These are phyloP conservation scores for Aspergillus pseudoglaucus DNA, from an alignment of 2,329 filamentous ascomycete species.

Conservation along the genomic window DNA sequence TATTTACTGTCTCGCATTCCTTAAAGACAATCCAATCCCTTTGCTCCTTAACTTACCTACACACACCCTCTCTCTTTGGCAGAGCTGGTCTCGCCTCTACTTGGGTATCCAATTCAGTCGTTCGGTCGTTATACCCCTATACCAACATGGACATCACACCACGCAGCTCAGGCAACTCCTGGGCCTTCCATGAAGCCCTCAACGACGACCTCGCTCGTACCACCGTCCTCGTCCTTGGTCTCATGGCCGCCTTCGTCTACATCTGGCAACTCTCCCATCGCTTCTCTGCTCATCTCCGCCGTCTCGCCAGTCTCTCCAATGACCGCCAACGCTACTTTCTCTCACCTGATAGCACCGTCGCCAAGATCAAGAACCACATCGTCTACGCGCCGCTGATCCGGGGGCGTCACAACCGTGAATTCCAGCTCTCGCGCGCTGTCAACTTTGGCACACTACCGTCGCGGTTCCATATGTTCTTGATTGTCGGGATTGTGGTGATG, in stretches of 20 bases:
- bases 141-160: too few relatives aligned
- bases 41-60: too few relatives aligned
- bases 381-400: slow-evolving; percentile 42
- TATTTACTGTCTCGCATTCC: too few relatives aligned
- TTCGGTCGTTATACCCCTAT: too few relatives aligned
- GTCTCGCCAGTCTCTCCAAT: slow-evolving; percentile 68
- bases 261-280: slow-evolving; percentile 60
- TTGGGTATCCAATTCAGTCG: too few relatives aligned
- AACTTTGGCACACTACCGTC: slow-evolving; percentile 43
- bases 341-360: slow-evolving; percentile 50
- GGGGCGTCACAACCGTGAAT: slow-evolving; percentile 39
- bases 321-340: slow-evolving; percentile 75
- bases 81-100: too few relatives aligned
- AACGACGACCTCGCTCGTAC: slow-evolving; percentile 56
- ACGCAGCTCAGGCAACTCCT: neutral
- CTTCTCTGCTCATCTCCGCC: slow-evolving; percentile 62
- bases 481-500: slow-evolving; percentile 36
- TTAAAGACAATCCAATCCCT: too few relatives aligned
- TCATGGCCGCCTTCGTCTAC: slow-evolving; percentile 57
- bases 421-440: slow-evolving; percentile 37
- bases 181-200: slow-evolving; percentile 24
- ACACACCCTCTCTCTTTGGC: too few relatives aligned
- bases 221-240: slow-evolving; percentile 58
- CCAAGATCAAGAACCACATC: slow-evolving; percentile 63
- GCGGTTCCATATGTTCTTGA: slow-evolving; percentile 39